These are phyloP conservation scores for Heliamphora pulchella DNA, from an alignment of 179 eudicot species.

Conservation along the genomic window DNA sequence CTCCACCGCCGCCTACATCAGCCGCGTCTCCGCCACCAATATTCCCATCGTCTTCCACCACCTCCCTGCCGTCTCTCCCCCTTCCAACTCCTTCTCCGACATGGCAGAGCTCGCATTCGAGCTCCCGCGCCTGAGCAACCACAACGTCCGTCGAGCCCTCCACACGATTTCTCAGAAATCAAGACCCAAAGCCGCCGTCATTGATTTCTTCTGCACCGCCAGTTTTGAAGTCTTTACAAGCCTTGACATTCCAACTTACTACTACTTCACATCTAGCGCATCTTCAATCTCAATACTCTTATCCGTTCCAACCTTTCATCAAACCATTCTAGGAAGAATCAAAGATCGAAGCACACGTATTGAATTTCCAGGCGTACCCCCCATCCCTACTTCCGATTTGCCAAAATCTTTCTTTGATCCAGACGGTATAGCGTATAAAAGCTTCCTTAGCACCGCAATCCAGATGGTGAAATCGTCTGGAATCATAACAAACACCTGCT, in stretches of 20 bases:
- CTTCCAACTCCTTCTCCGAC: neutral
- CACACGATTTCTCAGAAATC: neutral
- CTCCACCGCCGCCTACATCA: neutral
- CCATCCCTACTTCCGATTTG: slow-evolving; percentile 21
- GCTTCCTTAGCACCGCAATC: slow-evolving; percentile 20
- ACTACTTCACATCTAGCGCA: slow-evolving; percentile 20
- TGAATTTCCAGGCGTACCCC: slow-evolving; percentile 30
- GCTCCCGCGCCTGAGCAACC: neutral
- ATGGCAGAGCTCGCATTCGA: neutral
- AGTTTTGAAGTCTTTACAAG: neutral
- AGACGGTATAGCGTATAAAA: slow-evolving; percentile 8
- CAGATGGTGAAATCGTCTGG: slow-evolving; percentile 28
- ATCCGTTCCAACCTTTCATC: slow-evolving; percentile 20
- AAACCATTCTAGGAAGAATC: neutral
- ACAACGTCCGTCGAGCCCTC: neutral
- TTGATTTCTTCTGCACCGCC: slow-evolving; percentile 6
- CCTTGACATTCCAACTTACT: slow-evolving; percentile 28
- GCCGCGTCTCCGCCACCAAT: neutral
- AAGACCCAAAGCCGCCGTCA: neutral
- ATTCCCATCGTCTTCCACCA: slow-evolving; percentile 12
- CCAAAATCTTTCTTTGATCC: slow-evolving; percentile 3
- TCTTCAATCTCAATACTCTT: slow-evolving; percentile 11
- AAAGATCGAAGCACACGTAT: slow-evolving; percentile 15
- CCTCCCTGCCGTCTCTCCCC: slow-evolving; percentile 2
- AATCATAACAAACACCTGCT: slow-evolving; percentile 27